Evolutionary conservation across 768 basidiomycete species (phyloP), one percentile per base, ranked within the genome.

Genomic region (Suillus fuscotomentosus): DNA sequence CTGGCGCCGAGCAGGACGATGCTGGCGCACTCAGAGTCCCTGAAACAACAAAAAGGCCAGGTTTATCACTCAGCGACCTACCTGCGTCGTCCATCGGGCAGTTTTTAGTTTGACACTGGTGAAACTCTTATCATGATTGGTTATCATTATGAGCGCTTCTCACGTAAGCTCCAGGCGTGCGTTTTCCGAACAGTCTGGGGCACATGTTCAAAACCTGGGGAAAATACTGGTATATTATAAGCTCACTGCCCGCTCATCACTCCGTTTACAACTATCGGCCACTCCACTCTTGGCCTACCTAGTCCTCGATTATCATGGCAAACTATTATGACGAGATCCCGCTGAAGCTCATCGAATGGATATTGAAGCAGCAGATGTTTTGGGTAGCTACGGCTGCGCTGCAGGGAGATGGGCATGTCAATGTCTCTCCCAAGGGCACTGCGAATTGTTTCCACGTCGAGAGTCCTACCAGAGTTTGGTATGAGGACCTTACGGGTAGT

Each of bases 301-400:
- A 24, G 9, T 53, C 5, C 27, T 53, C 27, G 50, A 27, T 15
- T 14, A 14, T 57, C 45, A 91, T 90, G 88, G 87, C 80, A 50
- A 78, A 85, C 62, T 85, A 81, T 70, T 84, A 82, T 67, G 81
- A 87, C 64, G 78, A 83, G 55, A 86, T 90, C 10, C 84, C 88
- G 0, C 76, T 78, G 7, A 78, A 82, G 61, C 76, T 85, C 24
- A 69, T 84, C 27, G 75, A 80, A 61, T 91, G 88, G 88, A 82
- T 90, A 11, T 65, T 76, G 27, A 78, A 82, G 64, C 89, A 91
- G 72, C 81, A 89, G 61, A 77, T 90, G 64, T 91, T 90, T 72
- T 91, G 87, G 85, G 88, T 92, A 13, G 88, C 86, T 0, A 84
- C 86, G 2, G 86, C 88, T 0, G 88, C 89, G 14, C 82, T 90